A percentile compares a stretch with the other conserved stretches of the same genome.
Evolutionary conservation across 2,329 filamentous ascomycete genomes (phyloP).

Genomic region (Parasarocladium wereldwijsianum): DNA sequence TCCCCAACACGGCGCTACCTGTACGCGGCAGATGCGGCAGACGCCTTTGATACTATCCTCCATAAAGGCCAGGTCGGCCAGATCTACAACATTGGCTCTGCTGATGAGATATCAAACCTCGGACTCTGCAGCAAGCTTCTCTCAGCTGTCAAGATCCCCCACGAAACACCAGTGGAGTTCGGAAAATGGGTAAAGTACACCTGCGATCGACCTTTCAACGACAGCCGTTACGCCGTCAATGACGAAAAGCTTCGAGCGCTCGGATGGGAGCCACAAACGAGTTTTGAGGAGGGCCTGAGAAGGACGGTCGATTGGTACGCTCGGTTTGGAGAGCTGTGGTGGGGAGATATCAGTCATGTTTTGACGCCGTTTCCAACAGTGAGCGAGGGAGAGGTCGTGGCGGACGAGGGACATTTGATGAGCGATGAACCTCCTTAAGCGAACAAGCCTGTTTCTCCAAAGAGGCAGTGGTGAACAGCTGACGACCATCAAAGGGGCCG

Average conservation of each 20-base stretch:
- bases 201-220: slow-evolving; percentile 65
- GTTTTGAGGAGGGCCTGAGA: slow-evolving; percentile 46
- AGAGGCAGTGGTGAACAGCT: no score
- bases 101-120: slow-evolving; percentile 63
- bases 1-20: slow-evolving; percentile 62
- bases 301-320: slow-evolving; percentile 58
- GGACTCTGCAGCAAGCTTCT: slow-evolving; percentile 53
- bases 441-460: no score
- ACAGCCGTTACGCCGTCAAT: slow-evolving; percentile 58
- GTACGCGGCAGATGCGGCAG: slow-evolving; percentile 64
- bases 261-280: slow-evolving; percentile 55
- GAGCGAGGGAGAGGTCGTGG: slow-evolving; percentile 35
- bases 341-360: slow-evolving; percentile 56
- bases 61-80: slow-evolving; percentile 62
- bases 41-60: slow-evolving; percentile 72
- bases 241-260: slow-evolving; percentile 51
- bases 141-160: slow-evolving; percentile 41
- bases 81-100: slow-evolving; percentile 70
- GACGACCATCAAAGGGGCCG: no score
- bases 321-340: slow-evolving; percentile 52
- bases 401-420: slow-evolving; percentile 25
- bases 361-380: slow-evolving; percentile 54
- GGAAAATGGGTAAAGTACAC: slow-evolving; percentile 59
- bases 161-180: slow-evolving; percentile 35
- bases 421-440: slow-evolving; percentile 19